Base-by-base conservation (phyloP, 345 rosid genomes). In the Eucalyptus regnans region DNA sequence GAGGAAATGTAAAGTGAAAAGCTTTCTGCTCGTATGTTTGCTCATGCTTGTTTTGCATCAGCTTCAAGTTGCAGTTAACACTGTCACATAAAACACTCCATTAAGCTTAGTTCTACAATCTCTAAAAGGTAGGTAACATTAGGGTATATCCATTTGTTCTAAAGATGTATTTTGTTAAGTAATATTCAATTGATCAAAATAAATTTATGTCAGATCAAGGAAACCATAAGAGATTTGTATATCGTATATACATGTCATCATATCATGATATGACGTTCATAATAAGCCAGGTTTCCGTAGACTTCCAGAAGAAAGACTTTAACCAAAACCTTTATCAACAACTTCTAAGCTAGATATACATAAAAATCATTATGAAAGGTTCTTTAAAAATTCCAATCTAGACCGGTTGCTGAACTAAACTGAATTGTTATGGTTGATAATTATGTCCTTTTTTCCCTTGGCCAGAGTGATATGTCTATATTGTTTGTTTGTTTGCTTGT, bases 261-360 rank as follows among this genome's bases (percentile, higher is more conserved):
- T 62, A 62, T 64, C 76, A 29, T 7, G 76, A 64, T 13, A 29
- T 56, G 62, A 56, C 0, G 0, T 25, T 60, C 66, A 60, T 60
- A 27, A 60, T 62, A 62, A 27, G 8, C 33, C 1, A 62, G 8
- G n/a, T n/a, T 62, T 62, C 15, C 33, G 12, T 12, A 58, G 68
- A 62, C 16, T 62, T 27, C 16, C 0, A 5, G 4, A 6, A 17
- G 68, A 0, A 62, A 29, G 31, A 6, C 68, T 29, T 6, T 3
- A 62, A 62, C 31, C 16, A 27, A 62, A 62, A 62, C 31, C 37
- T 68, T 22, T 3, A 2, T 16, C 80, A 16, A 16, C 22, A 68
- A 33, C 43, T 31, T 31, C 12, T 31, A 23, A 68, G 80, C 43
- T 33, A 3, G 6, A 15, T n/a, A 64, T 14, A 15, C 10, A 17